A percentile compares a stretch with the other conserved stretches of the same genome.
Evolutionary conservation across 371 early-diverging fungal species (phyloP).

Genomic region (Mortierella sp.): DNA sequence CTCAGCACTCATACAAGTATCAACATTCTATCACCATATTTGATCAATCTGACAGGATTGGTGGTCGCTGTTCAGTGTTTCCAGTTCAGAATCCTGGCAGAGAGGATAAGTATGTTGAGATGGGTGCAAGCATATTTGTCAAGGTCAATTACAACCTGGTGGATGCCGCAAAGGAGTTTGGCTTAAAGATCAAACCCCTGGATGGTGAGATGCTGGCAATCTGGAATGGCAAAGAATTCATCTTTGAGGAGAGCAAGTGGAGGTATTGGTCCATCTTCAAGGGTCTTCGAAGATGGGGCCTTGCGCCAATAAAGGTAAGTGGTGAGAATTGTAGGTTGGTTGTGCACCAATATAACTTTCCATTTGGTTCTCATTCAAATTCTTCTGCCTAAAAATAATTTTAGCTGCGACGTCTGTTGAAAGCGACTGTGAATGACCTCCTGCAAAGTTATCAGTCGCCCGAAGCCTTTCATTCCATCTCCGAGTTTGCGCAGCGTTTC

Average conservation of each 20-base stretch:
- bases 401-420: slow-evolving; percentile 33
- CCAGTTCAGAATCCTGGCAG: slow-evolving; percentile 58
- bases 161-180: slow-evolving; percentile 66
- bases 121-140: slow-evolving; percentile 76
- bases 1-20: slow-evolving; percentile 24
- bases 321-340: not conserved
- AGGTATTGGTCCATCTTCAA: slow-evolving; percentile 61
- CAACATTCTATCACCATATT: slow-evolving; percentile 62
- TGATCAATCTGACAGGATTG: slow-evolving; percentile 63
- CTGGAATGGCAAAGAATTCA: slow-evolving; percentile 65
- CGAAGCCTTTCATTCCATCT: slow-evolving; percentile 38
- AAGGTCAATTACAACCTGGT: slow-evolving; percentile 68
- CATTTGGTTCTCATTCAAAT: not conserved
- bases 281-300: slow-evolving; percentile 65
- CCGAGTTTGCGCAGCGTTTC: slow-evolving; percentile 39
- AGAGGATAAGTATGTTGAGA: slow-evolving; percentile 60
- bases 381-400: not conserved
- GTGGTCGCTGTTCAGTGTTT: slow-evolving; percentile 67
- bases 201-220: slow-evolving; percentile 59
- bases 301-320: slow-evolving; percentile 63
- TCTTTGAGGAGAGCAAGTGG: slow-evolving; percentile 65
- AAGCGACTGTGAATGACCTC: slow-evolving; percentile 24
- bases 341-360: not conserved
- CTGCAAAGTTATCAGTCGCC: slow-evolving; percentile 39
- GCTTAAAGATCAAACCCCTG: slow-evolving; percentile 56